These are phyloP conservation scores for Hibiscus tridactylites DNA, from an alignment of 345 rosid genomes.

Conservation along the genomic window DNA sequence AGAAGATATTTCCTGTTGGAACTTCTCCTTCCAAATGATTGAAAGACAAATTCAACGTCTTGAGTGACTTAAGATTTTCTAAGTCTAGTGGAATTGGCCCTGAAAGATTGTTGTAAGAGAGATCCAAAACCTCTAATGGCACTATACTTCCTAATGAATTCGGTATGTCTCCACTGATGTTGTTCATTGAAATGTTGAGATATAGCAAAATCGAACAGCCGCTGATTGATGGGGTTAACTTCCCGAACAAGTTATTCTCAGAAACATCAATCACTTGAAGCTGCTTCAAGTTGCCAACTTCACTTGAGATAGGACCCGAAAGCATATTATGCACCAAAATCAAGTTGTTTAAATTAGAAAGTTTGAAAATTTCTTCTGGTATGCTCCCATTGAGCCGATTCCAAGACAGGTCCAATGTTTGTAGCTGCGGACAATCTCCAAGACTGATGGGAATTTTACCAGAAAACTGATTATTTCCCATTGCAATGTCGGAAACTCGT, in stretches of 20 bases:
- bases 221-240: constrained; percentile 2
- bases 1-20: constrained; percentile 3
- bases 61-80: not conserved
- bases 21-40: constrained; percentile 17
- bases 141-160: not conserved
- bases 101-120: constrained; percentile 11
- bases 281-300: constrained; percentile 3
- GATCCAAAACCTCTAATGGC: constrained; percentile 8
- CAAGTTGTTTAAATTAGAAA: not conserved
- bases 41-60: constrained; percentile 10
- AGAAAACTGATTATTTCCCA: constrained; percentile 7
- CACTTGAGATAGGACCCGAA: constrained; percentile 2
- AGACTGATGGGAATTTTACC: constrained; percentile 9
- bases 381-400: constrained; percentile 13
- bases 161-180: constrained; percentile 12
- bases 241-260: not conserved
- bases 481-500: not conserved
- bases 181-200: constrained; percentile 7
- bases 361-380: not conserved
- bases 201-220: not conserved
- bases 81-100: constrained; percentile 12
- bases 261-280: constrained; percentile 4
- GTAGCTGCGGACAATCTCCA: not conserved
- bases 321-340: not conserved
- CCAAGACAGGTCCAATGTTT: not conserved